Evolutionary conservation across 2,329 filamentous ascomycete genomes (phyloP), one percentile per base, ranked within the genome.

Genomic region (Fusarium zealandicum): DNA sequence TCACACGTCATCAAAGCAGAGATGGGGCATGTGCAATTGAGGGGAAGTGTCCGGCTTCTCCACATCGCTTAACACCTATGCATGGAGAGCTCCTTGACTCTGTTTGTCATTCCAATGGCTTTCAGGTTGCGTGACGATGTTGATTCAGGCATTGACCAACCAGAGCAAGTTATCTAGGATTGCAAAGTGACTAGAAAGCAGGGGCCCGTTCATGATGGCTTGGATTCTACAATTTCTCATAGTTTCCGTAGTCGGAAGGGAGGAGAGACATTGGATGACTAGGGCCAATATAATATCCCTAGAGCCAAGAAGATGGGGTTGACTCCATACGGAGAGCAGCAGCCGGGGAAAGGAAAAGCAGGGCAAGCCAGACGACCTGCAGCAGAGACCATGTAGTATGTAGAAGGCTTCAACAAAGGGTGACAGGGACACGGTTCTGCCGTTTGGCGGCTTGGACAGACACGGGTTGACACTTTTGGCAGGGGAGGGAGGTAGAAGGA

Each of bases 141-240:
- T 22, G 25, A 37, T 22, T 36, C 18, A 40, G 37, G 37, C 36
- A 57, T 47, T 60, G 47, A n/a, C 56, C 51, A 60, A 50, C 51
- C 46, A 54, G 46, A 49, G 20, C 32, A 36, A 25, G 37, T 12
- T 18, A 13, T 14, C 17, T 12, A 38, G 43, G 22, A 31, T 27
- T 11, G 38, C 11, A n/a, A 37, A 25, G 33, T 14, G 30, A 8
- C 11, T 4, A 36, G 42, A 30, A 18, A 14, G 17, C 28, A 27
- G 20, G 22, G 17, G 35, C 17, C 17, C 14, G 20, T 17, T 22
- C 37, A 36, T 41, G 31, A 35, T 20, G 36, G 12, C 28, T 20
- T 31, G 31, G 31, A 28, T 20, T 41, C 31, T 38, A 25, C 20
- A 41, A 25, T 3, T 11, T 17, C 38, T 28, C 30, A n/a, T 37